phyloP scores from a whole-genome alignment of 2,329 filamentous ascomycete species.

The Fusarium irregulare region DNA sequence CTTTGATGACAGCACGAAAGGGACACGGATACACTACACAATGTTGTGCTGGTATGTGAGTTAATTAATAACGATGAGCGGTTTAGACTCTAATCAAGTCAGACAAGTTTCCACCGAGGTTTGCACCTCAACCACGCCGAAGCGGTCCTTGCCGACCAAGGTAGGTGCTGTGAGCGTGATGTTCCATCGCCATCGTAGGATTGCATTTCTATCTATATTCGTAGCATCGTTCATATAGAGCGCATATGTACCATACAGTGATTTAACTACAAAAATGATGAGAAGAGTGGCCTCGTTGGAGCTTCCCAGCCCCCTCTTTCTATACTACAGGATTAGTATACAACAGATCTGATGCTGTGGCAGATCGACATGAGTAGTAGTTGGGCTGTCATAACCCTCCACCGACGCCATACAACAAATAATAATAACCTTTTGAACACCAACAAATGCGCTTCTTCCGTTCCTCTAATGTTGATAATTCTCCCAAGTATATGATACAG shows the following conservation, averaged over 20 bases:
- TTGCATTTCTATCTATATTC: constrained; percentile 13
- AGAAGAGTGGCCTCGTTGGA: constrained; percentile 53
- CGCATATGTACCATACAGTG: constrained; percentile 8
- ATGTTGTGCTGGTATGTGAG: constrained; percentile 47
- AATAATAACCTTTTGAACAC: constrained; percentile 54
- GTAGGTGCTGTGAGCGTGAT: constrained; percentile 35
- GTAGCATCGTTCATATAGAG: constrained; percentile 16
- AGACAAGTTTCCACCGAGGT: constrained; percentile 38
- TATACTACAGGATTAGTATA: constrained; percentile 51
- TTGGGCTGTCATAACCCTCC: constrained; percentile 39
- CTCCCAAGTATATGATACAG: constrained; percentile 41
- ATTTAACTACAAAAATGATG: constrained; percentile 40
- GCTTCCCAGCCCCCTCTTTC: constrained; percentile 45
- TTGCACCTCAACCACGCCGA: constrained; percentile 12
- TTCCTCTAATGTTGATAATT: constrained; percentile 42
- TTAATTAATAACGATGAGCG: constrained; percentile 46
- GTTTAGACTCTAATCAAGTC: constrained; percentile 49
- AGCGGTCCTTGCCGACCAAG: constrained; percentile 19
- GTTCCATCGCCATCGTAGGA: constrained; percentile 10
- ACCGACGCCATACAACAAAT: constrained; percentile 48
- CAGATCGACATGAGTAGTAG: constrained; percentile 46
- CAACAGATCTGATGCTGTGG: constrained; percentile 44
- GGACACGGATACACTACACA: constrained; percentile 28
- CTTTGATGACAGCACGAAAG: constrained; percentile 16
- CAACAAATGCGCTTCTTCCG: constrained; percentile 50